These are phyloP conservation scores for Wickerhamiella slavikovae DNA, from an alignment of 805 yeast genomes.

Conservation along the genomic window DNA sequence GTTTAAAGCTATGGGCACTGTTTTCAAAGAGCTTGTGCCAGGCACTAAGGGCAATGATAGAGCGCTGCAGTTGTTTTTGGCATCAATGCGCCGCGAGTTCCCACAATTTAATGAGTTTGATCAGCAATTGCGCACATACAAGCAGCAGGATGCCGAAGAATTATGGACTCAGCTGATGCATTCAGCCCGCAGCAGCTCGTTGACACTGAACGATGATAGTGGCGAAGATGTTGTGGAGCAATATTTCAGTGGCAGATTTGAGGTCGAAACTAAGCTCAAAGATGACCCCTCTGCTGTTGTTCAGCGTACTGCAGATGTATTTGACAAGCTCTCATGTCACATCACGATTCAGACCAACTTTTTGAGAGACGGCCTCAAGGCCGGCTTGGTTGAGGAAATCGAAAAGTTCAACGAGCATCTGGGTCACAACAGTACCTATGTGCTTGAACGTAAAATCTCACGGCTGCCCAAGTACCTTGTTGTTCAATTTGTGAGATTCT, in stretches of 20 bases:
- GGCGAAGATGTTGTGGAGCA: slow-evolving; percentile 18
- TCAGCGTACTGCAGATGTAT: slow-evolving; percentile 28
- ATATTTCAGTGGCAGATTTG: slow-evolving; percentile 45
- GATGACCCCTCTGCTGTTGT: slow-evolving; percentile 25
- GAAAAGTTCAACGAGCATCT: slow-evolving; percentile 60
- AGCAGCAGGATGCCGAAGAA: slow-evolving; percentile 98
- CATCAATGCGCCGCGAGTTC: slow-evolving; percentile 30
- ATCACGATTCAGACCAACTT: slow-evolving; percentile 72
- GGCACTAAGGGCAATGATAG: slow-evolving; percentile 12
- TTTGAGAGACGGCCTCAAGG: slow-evolving; percentile 62
- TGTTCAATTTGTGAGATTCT: slow-evolving; percentile 84
- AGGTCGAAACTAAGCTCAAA: slow-evolving; percentile 34
- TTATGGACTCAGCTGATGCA: slow-evolving; percentile 62
- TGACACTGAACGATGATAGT: slow-evolving; percentile 4
- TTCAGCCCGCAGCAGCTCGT: slow-evolving; percentile 24
- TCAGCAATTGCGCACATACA: slow-evolving; percentile 38
- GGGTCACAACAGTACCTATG: slow-evolving; percentile 50
- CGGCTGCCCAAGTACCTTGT: slow-evolving; percentile 74
- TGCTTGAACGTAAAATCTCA: slow-evolving; percentile 35
- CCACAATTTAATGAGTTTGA: slow-evolving; percentile 79
- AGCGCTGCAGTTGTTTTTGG: slow-evolving; percentile 31
- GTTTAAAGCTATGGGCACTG: slow-evolving; percentile 15
- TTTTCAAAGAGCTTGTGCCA: slow-evolving; percentile 17
- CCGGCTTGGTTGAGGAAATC: slow-evolving; percentile 52
- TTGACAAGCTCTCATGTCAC: slow-evolving; percentile 71